phyloP scores from a whole-genome alignment of 176 grass and related monocot genomes.

The Eragrostis curvula region DNA sequence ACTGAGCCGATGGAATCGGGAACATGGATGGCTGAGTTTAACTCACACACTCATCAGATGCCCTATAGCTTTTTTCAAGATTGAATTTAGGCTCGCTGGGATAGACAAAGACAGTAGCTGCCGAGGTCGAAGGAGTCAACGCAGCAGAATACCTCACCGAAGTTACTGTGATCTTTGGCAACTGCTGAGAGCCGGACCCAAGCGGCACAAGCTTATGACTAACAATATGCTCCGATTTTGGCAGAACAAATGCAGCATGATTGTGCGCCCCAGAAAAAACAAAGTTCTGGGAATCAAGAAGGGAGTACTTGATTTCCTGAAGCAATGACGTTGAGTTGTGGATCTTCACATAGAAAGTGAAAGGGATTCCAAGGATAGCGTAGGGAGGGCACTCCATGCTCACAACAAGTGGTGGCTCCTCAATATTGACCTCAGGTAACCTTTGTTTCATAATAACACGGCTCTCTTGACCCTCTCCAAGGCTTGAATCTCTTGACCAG shows the following conservation, averaged over 20 bases:
- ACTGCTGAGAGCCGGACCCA: constrained; percentile 70
- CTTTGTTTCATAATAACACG: constrained; percentile 59
- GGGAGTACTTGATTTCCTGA: constrained; percentile 94
- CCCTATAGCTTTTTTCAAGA: constrained; percentile 45
- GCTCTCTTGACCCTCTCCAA: constrained; percentile 50
- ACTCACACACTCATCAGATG: constrained; percentile 40
- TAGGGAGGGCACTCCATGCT: constrained; percentile 86
- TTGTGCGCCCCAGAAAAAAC: constrained; percentile 93
- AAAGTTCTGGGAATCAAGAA: constrained; percentile 93
- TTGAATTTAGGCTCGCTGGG: constrained; percentile 81
- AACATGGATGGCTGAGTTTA: background rate
- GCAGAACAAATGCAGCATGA: constrained; percentile 74
- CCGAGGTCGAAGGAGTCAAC: constrained; percentile 59
- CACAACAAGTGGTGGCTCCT: constrained; percentile 83
- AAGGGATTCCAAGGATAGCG: constrained; percentile 78
- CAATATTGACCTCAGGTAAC: constrained; percentile 66
- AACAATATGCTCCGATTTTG: constrained; percentile 67
- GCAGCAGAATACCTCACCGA: constrained; percentile 90
- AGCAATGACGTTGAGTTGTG: constrained; percentile 83
- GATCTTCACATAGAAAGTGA: constrained; percentile 86
- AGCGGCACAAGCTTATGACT: constrained; percentile 90
- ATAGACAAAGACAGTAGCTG: constrained; percentile 79
- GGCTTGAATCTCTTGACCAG: constrained; percentile 77
- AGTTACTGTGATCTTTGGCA: constrained; percentile 78
- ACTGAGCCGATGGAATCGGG: background rate